Conservation (phyloP, 2,329 filamentous ascomycete genomes). For the Byssochlamys sp. region DNA sequence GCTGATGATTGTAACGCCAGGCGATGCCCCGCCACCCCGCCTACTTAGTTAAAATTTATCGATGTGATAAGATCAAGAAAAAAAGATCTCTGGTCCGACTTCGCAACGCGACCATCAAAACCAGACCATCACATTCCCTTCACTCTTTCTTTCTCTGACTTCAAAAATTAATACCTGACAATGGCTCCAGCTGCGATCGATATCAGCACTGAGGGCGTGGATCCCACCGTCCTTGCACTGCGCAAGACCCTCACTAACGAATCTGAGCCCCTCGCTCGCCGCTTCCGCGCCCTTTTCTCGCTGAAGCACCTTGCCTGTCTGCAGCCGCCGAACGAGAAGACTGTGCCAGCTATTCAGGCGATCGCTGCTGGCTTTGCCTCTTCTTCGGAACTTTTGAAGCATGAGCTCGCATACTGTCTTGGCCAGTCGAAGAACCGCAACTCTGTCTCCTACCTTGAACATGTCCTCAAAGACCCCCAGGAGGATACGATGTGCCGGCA, state of each 20-base stretch:
- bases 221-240: constrained; percentile 34
- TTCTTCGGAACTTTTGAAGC: constrained; percentile 81
- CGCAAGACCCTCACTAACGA: constrained; percentile 73
- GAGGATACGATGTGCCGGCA: constrained; percentile 94
- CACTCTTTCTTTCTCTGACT: not conserved
- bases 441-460: constrained; percentile 61
- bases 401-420: constrained; percentile 93
- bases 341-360: constrained; percentile 59
- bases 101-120: not conserved
- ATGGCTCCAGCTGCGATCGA: constrained; percentile 28
- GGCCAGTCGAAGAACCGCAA: constrained; percentile 75
- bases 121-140: not conserved
- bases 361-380: constrained; percentile 82
- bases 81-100: not conserved
- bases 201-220: constrained; percentile 10
- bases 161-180: constrained; percentile 5
- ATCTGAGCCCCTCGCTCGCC: constrained; percentile 68
- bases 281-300: constrained; percentile 94
- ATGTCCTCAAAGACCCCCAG: constrained; percentile 64
- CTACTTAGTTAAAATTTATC: constrained; percentile 21
- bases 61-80: constrained; percentile 27
- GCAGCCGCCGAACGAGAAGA: constrained; percentile 46
- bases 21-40: constrained; percentile 25
- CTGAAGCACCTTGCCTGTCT: constrained; percentile 83
- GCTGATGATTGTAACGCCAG: not conserved